Conservation (phyloP, 2,329 filamentous ascomycete genomes). For the Geoglossum cookeanum region DNA sequence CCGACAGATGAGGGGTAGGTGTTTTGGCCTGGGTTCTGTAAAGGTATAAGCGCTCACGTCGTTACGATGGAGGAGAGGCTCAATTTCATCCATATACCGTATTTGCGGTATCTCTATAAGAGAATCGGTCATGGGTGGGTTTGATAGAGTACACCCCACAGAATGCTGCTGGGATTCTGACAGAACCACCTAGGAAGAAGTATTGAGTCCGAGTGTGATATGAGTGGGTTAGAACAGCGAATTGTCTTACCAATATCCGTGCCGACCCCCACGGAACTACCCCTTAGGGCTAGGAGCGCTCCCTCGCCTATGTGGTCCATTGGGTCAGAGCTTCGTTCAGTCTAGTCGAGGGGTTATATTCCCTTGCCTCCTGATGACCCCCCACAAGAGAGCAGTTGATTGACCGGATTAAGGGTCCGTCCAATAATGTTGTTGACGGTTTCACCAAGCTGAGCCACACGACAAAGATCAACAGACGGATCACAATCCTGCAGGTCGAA, state of each 20-base stretch:
- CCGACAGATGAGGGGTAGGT: constrained; percentile 20
- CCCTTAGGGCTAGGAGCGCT: constrained; percentile 33
- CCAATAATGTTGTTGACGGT: constrained; percentile 42
- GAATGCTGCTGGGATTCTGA: constrained; percentile 40
- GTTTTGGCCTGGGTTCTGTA: not conserved
- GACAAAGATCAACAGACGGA: not conserved
- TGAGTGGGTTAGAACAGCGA: not conserved
- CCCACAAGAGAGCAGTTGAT: constrained; percentile 32
- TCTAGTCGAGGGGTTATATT: not conserved
- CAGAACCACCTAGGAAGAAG: constrained; percentile 27
- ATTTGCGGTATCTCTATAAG: constrained; percentile 40
- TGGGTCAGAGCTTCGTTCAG: not conserved
- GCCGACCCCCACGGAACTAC: constrained; percentile 36
- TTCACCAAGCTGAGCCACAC: constrained; percentile 23
- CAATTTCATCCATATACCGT: constrained; percentile 42
- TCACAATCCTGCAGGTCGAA: not conserved
- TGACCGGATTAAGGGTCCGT: constrained; percentile 37
- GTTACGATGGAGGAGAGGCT: constrained; percentile 38
- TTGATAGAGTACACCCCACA: constrained; percentile 37
- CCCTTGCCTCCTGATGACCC: constrained; percentile 34
- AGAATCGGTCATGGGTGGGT: constrained; percentile 33
- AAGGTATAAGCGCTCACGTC: not conserved
- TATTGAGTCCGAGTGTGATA: not conserved
- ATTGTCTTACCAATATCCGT: constrained; percentile 28
- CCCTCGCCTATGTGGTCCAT: constrained; percentile 23